A percentile compares a stretch with the other conserved stretches of the same genome.
phyloP scores from a whole-genome alignment of 331 rosid species.

The Spiraea crenata region DNA sequence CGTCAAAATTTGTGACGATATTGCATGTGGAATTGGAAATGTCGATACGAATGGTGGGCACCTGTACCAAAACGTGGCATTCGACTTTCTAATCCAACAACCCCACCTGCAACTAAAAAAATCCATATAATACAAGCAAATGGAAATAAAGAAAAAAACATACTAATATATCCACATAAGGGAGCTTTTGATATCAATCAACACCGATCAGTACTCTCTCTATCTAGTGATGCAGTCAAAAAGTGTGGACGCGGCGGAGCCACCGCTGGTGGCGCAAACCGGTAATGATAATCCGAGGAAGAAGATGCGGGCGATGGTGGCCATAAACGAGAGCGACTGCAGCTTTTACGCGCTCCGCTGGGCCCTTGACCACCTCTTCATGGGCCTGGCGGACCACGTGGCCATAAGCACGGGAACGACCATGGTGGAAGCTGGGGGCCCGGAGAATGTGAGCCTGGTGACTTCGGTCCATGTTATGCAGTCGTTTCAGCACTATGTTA shows the following conservation, averaged over 20 bases:
- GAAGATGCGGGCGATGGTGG: conserved; percentile 64
- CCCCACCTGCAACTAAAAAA: not conserved
- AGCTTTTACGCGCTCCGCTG: conserved; percentile 65
- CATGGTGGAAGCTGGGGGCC: not conserved
- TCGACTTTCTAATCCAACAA: not conserved
- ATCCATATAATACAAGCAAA: too few species aligned
- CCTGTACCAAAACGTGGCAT: not conserved
- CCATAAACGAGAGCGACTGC: conserved; percentile 61
- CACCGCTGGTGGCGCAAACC: not conserved
- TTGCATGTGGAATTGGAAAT: conserved; percentile 25
- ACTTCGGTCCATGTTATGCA: conserved; percentile 52
- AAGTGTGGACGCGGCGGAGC: not conserved
- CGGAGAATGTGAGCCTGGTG: conserved; percentile 31
- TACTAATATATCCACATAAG: too few species aligned
- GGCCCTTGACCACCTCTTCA: conserved; percentile 40
- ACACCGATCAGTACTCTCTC: too few species aligned
- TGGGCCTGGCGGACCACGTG: not conserved
- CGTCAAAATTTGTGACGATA: not conserved
- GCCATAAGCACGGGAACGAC: not conserved
- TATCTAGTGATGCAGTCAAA: not conserved
- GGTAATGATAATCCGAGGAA: not conserved
- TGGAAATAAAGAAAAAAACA: too few species aligned
- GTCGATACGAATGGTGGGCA: conserved; percentile 19
- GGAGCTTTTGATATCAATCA: too few species aligned
- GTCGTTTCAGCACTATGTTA: conserved; percentile 31